These are phyloP conservation scores for Oidiodendron maius DNA, from an alignment of 495 filamentous ascomycete genomes.

Conservation along the genomic window DNA sequence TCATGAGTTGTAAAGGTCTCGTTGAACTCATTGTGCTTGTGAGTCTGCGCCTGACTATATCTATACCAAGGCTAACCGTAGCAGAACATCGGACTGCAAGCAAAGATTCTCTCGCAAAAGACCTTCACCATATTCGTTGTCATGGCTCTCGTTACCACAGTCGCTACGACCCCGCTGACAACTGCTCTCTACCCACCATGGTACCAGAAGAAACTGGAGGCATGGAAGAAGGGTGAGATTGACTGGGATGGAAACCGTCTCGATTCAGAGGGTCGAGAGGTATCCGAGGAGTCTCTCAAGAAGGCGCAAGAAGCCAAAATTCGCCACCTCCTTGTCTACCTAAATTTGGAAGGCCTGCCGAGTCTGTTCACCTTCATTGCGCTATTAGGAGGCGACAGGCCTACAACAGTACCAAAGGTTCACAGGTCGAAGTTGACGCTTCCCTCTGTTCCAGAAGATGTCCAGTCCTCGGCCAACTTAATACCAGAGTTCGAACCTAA, in stretches of 20 bases:
- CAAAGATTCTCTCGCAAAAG: constrained; percentile 74
- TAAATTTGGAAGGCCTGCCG: constrained; percentile 87
- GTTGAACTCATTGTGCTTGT: constrained; percentile 94
- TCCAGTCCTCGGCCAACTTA: constrained; percentile 19
- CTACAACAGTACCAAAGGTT: constrained; percentile 31
- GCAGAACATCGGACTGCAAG: constrained; percentile 92
- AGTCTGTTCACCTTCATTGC: constrained; percentile 80
- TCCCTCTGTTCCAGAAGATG: constrained; percentile 4
- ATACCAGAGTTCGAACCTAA: constrained; percentile 23
- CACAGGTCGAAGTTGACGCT: constrained; percentile 39
- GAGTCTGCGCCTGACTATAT: constrained; percentile 24
- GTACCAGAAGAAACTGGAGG: constrained; percentile 87
- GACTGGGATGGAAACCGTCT: constrained; percentile 79
- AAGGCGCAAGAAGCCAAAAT: constrained; percentile 40
- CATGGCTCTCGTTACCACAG: constrained; percentile 91
- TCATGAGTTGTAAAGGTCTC: constrained; percentile 98
- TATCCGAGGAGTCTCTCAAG: constrained; percentile 29
- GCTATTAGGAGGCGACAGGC: constrained; percentile 56
- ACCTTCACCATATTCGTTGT: constrained; percentile 99
- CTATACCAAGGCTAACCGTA: background rate
- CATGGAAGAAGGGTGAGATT: constrained; percentile 88
- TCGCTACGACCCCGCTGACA: constrained; percentile 82
- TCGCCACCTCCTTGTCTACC: constrained; percentile 45
- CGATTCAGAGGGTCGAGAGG: constrained; percentile 28
- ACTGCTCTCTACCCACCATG: constrained; percentile 72